These are phyloP conservation scores for Coemansia sp. DNA, from an alignment of 192 early-diverging fungal species.

Conservation along the genomic window DNA sequence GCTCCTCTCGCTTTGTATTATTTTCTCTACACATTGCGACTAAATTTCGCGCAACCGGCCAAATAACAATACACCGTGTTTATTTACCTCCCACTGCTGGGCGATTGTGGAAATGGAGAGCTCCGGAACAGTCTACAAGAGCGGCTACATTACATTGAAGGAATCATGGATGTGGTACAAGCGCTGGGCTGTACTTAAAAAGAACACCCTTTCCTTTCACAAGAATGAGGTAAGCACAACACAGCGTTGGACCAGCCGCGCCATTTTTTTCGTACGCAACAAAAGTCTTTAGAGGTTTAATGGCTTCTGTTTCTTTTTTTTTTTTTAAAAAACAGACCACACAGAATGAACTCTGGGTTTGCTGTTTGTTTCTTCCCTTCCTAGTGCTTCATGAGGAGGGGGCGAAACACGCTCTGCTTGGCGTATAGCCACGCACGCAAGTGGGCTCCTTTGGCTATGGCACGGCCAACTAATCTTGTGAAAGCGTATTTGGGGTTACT, in stretches of 20 bases:
- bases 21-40: conserved; percentile 7
- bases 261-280: not conserved
- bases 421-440: too few species aligned
- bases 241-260: not conserved
- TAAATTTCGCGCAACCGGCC: not conserved
- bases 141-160: conserved; percentile 61
- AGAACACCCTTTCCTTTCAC: conserved; percentile 91
- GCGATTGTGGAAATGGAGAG: conserved; percentile 39
- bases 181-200: conserved; percentile 85
- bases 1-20: conserved; percentile 5
- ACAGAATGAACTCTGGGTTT: too few species aligned
- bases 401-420: too few species aligned
- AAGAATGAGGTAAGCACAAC: conserved; percentile 79
- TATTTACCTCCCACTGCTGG: conserved; percentile 1
- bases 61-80: not conserved
- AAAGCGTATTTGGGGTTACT: conserved; percentile 55
- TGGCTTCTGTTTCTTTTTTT: too few species aligned
- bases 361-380: not conserved
- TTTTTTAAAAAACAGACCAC: too few species aligned
- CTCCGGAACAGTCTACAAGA: conserved; percentile 40
- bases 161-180: conserved; percentile 98
- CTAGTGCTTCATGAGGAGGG: too few species aligned
- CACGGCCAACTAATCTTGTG: conserved; percentile 36
- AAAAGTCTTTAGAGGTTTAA: too few species aligned
- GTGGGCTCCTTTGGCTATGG: conserved; percentile 4